Conservation (phyloP, 1,284 basidiomycete species). For the Phylloboletellus chloephorus region DNA sequence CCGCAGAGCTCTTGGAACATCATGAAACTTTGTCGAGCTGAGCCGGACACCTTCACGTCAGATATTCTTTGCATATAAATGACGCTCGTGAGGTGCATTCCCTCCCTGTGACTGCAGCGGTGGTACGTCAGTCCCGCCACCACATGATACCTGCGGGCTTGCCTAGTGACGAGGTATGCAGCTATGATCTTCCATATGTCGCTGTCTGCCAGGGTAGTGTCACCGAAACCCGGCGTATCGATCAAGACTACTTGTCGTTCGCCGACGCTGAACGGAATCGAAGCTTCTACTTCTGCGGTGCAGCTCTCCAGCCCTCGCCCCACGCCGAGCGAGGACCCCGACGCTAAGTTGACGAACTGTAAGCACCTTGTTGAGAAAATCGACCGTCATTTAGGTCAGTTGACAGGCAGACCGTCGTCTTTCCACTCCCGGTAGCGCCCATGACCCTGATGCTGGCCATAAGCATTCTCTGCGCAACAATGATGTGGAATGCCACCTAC, state of each 20-base stretch:
- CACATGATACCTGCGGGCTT: neutral
- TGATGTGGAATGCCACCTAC: conserved; percentile 17
- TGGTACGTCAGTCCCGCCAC: neutral
- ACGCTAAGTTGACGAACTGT: conserved; percentile 34
- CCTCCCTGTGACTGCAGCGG: conserved; percentile 34
- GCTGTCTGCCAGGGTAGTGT: conserved; percentile 33
- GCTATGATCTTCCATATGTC: conserved; percentile 35
- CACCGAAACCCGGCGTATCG: conserved; percentile 38
- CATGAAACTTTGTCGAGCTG: conserved; percentile 42
- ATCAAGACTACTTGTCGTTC: conserved; percentile 28
- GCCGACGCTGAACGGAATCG: conserved; percentile 23
- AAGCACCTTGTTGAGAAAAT: conserved; percentile 1
- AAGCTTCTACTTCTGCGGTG: conserved; percentile 32
- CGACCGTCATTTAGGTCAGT: neutral
- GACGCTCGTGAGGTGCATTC: conserved; percentile 35
- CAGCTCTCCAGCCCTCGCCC: conserved; percentile 34
- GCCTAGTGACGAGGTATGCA: conserved; percentile 30
- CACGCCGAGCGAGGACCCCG: conserved; percentile 28
- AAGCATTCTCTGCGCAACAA: conserved; percentile 6
- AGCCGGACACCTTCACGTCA: conserved; percentile 45
- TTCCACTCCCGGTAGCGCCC: conserved; percentile 32
- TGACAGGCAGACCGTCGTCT: conserved; percentile 27
- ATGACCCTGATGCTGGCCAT: conserved; percentile 23
- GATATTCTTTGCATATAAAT: conserved; percentile 52
- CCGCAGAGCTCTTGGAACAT: conserved; percentile 50